Evolutionary conservation across 441 rosid genomes (phyloP), one percentile per base, ranked within the genome.

Genomic region (Syzygium syzygioides): DNA sequence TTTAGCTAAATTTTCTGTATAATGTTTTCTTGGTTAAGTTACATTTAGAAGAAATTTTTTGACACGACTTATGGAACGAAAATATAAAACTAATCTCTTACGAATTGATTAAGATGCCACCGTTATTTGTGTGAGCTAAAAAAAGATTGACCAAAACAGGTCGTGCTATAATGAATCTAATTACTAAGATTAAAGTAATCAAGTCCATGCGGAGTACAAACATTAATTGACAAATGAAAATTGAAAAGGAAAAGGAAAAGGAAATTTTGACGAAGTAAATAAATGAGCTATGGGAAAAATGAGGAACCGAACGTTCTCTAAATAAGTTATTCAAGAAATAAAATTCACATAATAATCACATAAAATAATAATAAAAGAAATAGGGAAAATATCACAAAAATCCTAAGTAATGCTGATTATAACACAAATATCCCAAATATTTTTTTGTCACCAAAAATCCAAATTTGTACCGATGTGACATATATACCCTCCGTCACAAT

Each of bases 381-480:
- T 60, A 60, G 32, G 17, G 9, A 60, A 6, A 13, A 60, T 60
- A 60, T 30, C 66, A 60, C 32, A 59, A 60, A 28, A 5, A 12
- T 12, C 66, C 15, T 60, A 60, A 2, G 13, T 28, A 11, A 26
- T 59, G 15, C 30, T n/a, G 3, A 59, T 14, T 59, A 59, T 59
- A 59, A 26, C 64, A 59, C 3, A 59, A 28, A 60, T 60, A 60
- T 60, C 17, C n/a, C 14, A 1, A 28, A 28, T 32, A 28, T 60
- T 60, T 13, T 60, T 28, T 28, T 28, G 0, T 60, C 9, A 14
- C 0, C n/a, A 56, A 56, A 23, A 59, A 14, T 17, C 0, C 1
- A 7, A 28, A 60, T 0, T 3, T 0, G n/a, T 59, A 26, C 6
- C 26, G 26, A 0, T 60, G 1, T 60, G 1, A 60, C 2, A 60